A percentile compares a stretch with the other conserved stretches of the same genome.
These are phyloP conservation scores for Durusdinium trenchii DNA, from an alignment of 73 alveolate species.

Conservation along the genomic window DNA sequence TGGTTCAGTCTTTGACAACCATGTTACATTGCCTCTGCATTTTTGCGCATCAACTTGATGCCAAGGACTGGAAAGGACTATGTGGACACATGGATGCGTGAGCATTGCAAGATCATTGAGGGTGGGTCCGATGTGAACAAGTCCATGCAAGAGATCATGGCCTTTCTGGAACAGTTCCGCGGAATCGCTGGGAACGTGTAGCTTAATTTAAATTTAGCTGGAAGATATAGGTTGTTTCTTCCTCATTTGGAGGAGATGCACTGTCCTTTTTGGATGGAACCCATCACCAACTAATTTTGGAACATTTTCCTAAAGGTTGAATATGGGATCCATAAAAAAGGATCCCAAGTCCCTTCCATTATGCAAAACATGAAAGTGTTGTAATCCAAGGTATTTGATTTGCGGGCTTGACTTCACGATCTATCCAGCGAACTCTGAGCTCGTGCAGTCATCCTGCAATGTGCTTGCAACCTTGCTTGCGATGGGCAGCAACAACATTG, in stretches of 20 bases:
- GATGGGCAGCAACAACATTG: neutral
- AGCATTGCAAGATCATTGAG: neutral
- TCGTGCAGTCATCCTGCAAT: neutral
- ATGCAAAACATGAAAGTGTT: too few relatives aligned
- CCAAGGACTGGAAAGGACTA: slow-evolving; percentile 8
- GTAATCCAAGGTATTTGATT: neutral
- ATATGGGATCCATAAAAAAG: too few relatives aligned
- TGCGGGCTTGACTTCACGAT: slow-evolving; percentile 17
- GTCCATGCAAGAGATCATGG: neutral
- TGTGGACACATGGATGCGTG: neutral
- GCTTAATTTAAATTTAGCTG: neutral
- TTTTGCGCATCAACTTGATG: too few relatives aligned
- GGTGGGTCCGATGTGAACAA: neutral
- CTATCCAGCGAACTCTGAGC: neutral
- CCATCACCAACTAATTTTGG: neutral
- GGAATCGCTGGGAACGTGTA: slow-evolving; percentile 19
- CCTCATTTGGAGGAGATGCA: too few relatives aligned
- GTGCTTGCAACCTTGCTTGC: neutral
- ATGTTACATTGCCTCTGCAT: neutral
- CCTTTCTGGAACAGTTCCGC: slow-evolving; percentile 14
- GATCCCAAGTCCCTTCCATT: neutral
- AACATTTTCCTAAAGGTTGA: neutral
- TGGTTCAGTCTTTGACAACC: too few relatives aligned
- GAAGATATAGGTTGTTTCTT: too few relatives aligned
- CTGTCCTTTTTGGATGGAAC: neutral